These are phyloP conservation scores for Wickerhamiella vanderwaltii DNA, from an alignment of 805 yeast species.

Conservation along the genomic window DNA sequence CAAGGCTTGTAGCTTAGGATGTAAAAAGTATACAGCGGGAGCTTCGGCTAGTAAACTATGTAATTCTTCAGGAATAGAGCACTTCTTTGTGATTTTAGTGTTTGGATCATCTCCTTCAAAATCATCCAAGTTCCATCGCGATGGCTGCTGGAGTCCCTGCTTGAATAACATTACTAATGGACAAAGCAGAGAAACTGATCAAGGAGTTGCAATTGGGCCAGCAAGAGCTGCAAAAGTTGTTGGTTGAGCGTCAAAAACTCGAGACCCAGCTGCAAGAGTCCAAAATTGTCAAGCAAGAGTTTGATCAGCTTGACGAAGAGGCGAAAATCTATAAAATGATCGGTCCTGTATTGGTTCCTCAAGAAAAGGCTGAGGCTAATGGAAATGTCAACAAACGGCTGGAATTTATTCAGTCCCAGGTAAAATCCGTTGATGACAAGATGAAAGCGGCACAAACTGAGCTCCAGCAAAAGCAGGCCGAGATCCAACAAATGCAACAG, in stretches of 20 bases:
- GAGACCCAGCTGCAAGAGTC: conserved; percentile 95
- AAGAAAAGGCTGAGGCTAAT: conserved; percentile 71
- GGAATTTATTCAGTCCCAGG: conserved; percentile 74
- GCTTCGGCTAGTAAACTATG: conserved; percentile 13
- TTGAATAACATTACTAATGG: conserved; percentile 17
- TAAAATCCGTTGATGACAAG: conserved; percentile 60
- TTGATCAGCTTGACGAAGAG: conserved; percentile 48
- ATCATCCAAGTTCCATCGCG: conserved; percentile 43
- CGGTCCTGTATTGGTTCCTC: conserved; percentile 88
- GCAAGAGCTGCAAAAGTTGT: conserved; percentile 34
- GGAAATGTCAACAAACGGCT: conserved; percentile 77
- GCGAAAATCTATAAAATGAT: conserved; percentile 77
- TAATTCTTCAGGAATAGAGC: conserved; percentile 12
- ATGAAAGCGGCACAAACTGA: conserved; percentile 44
- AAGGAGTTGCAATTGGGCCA: conserved; percentile 19
- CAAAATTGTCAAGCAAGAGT: conserved; percentile 75
- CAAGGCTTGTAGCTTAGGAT: conserved; percentile 1
- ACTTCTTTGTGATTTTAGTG: neutral
- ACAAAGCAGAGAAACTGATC: conserved; percentile 10
- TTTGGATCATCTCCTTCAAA: conserved; percentile 25
- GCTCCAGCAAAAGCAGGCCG: conserved; percentile 35
- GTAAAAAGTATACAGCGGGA: neutral
- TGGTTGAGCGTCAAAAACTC: conserved; percentile 66
- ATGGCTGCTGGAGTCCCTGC: conserved; percentile 35
- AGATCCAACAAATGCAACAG: conserved; percentile 14